These are phyloP conservation scores for Linderniella brevidens DNA, from an alignment of 257 asterid species.

Conservation along the genomic window DNA sequence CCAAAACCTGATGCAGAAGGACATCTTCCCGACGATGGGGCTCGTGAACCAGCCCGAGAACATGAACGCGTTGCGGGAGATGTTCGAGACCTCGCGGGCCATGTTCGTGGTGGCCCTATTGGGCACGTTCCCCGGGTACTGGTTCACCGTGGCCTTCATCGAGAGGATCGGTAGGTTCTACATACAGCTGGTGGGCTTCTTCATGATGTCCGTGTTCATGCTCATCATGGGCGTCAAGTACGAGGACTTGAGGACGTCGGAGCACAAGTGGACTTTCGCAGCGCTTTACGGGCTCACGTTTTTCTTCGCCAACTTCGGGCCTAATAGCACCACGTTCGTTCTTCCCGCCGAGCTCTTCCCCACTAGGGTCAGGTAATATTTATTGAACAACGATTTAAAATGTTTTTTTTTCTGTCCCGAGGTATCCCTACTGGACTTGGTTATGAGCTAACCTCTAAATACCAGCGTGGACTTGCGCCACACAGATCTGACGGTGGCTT, in stretches of 20 bases:
- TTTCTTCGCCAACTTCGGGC: slow-evolving; percentile 48
- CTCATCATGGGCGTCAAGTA: slow-evolving; percentile 32
- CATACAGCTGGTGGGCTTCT: slow-evolving; percentile 36
- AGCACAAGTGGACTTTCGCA: slow-evolving; percentile 21
- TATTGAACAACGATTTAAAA: too few relatives aligned
- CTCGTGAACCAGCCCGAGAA: neutral
- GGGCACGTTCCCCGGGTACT: slow-evolving; percentile 51
- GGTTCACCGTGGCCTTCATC: slow-evolving; percentile 33
- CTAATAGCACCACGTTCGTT: slow-evolving; percentile 40
- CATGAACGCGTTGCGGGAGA: slow-evolving; percentile 21
- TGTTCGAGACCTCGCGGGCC: slow-evolving; percentile 25
- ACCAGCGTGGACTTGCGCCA: too few relatives aligned
- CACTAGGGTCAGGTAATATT: slow-evolving; percentile 27
- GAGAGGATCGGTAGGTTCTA: slow-evolving; percentile 37
- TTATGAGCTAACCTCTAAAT: too few relatives aligned
- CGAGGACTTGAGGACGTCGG: slow-evolving; percentile 12
- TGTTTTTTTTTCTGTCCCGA: too few relatives aligned
- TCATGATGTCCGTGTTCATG: slow-evolving; percentile 26
- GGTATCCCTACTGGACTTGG: too few relatives aligned
- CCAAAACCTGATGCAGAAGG: slow-evolving; percentile 33
- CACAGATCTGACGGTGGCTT: too few relatives aligned
- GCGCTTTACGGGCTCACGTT: slow-evolving; percentile 26
- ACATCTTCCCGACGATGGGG: slow-evolving; percentile 12
- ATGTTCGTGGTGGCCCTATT: slow-evolving; percentile 33
- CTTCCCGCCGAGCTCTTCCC: slow-evolving; percentile 54